Base-by-base conservation (phyloP, 441 rosid species). In the Eutrema salsugineum region DNA sequence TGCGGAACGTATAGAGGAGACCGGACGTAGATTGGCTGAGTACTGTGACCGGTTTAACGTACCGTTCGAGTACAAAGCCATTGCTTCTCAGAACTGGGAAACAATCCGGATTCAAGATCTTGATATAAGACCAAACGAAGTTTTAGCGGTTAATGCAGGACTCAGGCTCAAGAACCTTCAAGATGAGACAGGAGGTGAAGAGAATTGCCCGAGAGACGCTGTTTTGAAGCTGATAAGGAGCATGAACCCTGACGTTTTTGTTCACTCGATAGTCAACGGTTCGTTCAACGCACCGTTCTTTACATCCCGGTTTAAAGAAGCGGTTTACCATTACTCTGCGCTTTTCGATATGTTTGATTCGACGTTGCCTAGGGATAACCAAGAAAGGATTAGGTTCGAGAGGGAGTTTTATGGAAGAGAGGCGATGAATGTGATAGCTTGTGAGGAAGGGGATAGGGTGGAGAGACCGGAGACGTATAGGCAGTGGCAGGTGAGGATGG, bases 391-490 rank as follows among this genome's bases (percentile, higher is more conserved):
- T 49, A 72, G 82, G 79, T 72, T 80, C 9, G 98, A 91, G 83
- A 77, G 80, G 28, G 94, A 91, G 82, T 76, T 85, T 47, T 82
- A 73, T n/a, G 94, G 94, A 64, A 81, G 84, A 44, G 91, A 83
- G 55, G 82, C 77, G 0, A 79, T 84, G 81, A 93, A 89, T 11
- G 84, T 77, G 20, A 69, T 87, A 44, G 97, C 97, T 0, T 89
- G 88, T 22, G 97, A 93, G 80, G 97, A 94, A 11, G 17, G 47
- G 35, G 91, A 85, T 49, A 78, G 96, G 77, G 79, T 81, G 2
- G 90, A 85, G 75, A 84, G 98, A 78, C 97, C 96, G 0, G 98
- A 88, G 82, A 84, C 93, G 5, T 88, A 83, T 71, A 91, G 80
- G 83, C 97, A 86, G 73, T 93, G 97, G 97, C 93, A 86, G 33